Percentiles rank a stretch among this genome's conserved stretches.
Evolutionary conservation across 2,329 filamentous ascomycete species (phyloP).

Genomic region (Aspergillus calidoustus): DNA sequence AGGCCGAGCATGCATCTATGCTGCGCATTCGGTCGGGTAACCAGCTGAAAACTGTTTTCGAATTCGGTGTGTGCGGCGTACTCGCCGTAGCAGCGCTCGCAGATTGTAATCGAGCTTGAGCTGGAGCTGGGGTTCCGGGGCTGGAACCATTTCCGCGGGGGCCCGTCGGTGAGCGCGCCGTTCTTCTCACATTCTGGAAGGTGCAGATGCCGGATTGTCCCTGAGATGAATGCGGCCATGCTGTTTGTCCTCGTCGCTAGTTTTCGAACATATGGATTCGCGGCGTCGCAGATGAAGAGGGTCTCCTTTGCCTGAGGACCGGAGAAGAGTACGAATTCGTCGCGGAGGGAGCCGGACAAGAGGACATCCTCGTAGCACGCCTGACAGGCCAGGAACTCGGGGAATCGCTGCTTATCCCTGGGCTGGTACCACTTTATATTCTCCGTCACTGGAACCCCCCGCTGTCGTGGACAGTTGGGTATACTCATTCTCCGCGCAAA

Average conservation of each 20-base stretch:
- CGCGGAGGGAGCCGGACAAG: not conserved
- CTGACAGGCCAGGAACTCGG: not conserved
- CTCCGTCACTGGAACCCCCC: not conserved
- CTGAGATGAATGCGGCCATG: not conserved
- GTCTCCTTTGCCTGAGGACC: not conserved
- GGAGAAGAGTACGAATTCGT: not conserved
- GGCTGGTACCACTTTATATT: not conserved
- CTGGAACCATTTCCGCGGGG: not conserved
- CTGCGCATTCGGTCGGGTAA: not conserved
- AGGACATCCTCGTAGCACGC: not conserved
- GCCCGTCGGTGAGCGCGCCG: not conserved
- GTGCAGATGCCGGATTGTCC: not conserved
- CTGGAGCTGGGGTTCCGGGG: too few relatives aligned
- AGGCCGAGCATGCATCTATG: not conserved
- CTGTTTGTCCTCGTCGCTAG: not conserved
- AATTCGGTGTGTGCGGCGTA: not conserved
- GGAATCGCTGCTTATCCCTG: not conserved
- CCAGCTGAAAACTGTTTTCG: not conserved
- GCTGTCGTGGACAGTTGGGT: not conserved
- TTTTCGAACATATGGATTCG: not conserved
- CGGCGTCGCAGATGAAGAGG: not conserved
- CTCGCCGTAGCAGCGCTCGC: not conserved
- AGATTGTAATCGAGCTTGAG: not conserved
- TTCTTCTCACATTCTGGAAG: not conserved
- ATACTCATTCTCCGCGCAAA: not conserved